These are phyloP conservation scores for Astragalus membranaceus DNA, from an alignment of 306 rosid species.

Conservation along the genomic window DNA sequence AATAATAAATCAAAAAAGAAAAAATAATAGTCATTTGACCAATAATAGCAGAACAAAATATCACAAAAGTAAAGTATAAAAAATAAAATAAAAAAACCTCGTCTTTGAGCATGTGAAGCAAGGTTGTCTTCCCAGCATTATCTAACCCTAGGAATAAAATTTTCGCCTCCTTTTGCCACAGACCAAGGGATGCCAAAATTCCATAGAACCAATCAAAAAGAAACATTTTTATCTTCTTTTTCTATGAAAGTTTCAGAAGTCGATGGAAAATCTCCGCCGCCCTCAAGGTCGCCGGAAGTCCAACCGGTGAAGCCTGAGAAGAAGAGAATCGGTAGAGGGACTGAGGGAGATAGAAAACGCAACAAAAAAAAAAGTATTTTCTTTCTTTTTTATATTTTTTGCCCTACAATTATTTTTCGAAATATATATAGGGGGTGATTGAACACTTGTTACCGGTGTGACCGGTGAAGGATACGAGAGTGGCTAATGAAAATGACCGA, in stretches of 20 bases:
- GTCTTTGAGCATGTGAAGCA: slow-evolving; percentile 87
- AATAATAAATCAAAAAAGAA: too few species aligned
- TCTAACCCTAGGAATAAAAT: slow-evolving; percentile 83
- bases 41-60: neutral
- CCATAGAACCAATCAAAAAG: slow-evolving; percentile 82
- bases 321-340: slow-evolving; percentile 5
- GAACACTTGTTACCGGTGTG: slow-evolving; percentile 25
- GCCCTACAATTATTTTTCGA: neutral
- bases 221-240: slow-evolving; percentile 37
- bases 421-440: neutral
- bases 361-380: neutral
- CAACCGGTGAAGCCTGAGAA: slow-evolving; percentile 1
- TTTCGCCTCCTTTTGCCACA: slow-evolving; percentile 84
- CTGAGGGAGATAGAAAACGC: neutral
- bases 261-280: neutral
- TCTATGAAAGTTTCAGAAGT: neutral
- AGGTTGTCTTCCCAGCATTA: slow-evolving; percentile 82
- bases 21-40: neutral
- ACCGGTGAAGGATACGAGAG: slow-evolving; percentile 15
- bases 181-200: slow-evolving; percentile 62
- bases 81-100: slow-evolving; percentile 38
- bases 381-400: neutral
- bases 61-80: neutral
- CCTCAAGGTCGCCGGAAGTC: neutral
- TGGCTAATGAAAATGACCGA: too few species aligned